A percentile compares a stretch with the other conserved stretches of the same genome.
These are phyloP conservation scores for Rhizopogon vulgaris DNA, from an alignment of 768 basidiomycete species.

Conservation along the genomic window DNA sequence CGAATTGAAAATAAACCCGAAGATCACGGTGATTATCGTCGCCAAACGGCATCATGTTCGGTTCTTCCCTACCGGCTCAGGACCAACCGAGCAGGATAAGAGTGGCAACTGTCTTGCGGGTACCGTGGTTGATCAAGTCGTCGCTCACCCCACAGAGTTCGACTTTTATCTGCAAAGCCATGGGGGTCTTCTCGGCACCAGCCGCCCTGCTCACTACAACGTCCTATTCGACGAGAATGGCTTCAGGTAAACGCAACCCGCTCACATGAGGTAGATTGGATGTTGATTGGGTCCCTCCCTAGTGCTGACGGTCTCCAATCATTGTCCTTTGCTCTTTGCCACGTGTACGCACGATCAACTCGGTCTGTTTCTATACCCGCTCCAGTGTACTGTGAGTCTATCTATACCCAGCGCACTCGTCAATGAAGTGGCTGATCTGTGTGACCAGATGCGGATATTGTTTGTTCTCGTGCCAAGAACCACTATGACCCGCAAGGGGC, in stretches of 20 bases:
- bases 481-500: constrained; percentile 64
- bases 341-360: constrained; percentile 75
- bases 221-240: constrained; percentile 44
- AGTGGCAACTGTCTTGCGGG: constrained; percentile 75
- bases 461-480: constrained; percentile 73
- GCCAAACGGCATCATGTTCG: constrained; percentile 51
- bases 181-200: constrained; percentile 72
- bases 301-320: constrained; percentile 67
- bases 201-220: constrained; percentile 56
- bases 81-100: constrained; percentile 43
- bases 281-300: constrained; percentile 6
- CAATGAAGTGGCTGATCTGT: not conserved
- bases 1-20: constrained; percentile 50
- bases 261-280: not conserved
- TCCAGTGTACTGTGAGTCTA: constrained; percentile 66
- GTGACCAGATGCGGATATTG: constrained; percentile 63
- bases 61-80: constrained; percentile 42
- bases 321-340: constrained; percentile 69
- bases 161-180: constrained; percentile 80
- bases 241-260: constrained; percentile 44
- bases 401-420: not conserved
- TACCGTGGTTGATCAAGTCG: constrained; percentile 67
- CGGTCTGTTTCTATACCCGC: constrained; percentile 80
- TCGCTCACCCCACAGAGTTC: constrained; percentile 65
- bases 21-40: constrained; percentile 74